These are phyloP conservation scores for Pythium periplocum DNA, from an alignment of 352 stramenopile genomes.

Conservation along the genomic window DNA sequence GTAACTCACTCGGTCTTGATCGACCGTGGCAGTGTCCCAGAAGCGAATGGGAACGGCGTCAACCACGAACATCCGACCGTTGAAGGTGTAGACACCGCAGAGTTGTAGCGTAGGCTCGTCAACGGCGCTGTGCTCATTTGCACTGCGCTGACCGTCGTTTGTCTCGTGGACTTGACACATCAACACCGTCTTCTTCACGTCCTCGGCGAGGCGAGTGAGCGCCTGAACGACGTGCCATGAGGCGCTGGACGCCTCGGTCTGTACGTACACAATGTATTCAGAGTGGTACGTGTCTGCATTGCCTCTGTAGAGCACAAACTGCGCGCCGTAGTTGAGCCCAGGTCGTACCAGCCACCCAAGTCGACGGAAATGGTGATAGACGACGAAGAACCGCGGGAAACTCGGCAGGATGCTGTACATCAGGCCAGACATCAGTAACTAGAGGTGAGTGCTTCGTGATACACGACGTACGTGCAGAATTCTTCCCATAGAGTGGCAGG, in stretches of 20 bases:
- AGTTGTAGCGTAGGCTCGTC: too few relatives aligned
- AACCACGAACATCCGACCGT: constrained; percentile 26
- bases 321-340: constrained; percentile 68
- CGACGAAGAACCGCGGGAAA: constrained; percentile 14
- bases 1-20: constrained; percentile 20
- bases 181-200: constrained; percentile 79
- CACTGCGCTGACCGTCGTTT: too few relatives aligned
- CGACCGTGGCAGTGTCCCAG: constrained; percentile 35
- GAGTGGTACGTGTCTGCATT: constrained; percentile 52
- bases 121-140: too few relatives aligned
- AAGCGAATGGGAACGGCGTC: constrained; percentile 48
- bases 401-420: too few relatives aligned
- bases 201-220: constrained; percentile 61
- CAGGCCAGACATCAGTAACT: too few relatives aligned
- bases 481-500: constrained; percentile 25
- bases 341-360: constrained; percentile 45
- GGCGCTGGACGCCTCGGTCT: constrained; percentile 3
- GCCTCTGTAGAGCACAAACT: constrained; percentile 62
- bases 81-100: constrained; percentile 27
- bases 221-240: constrained; percentile 57
- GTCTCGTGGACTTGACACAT: constrained; percentile 36
- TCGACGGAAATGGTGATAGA: constrained; percentile 59
- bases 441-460: too few relatives aligned
- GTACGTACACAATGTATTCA: constrained; percentile 69
- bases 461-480: constrained; percentile 23